Percentiles rank a stretch among this genome's conserved stretches.
These are phyloP conservation scores for Russula vinacea DNA, from an alignment of 768 basidiomycete genomes.

Conservation along the genomic window DNA sequence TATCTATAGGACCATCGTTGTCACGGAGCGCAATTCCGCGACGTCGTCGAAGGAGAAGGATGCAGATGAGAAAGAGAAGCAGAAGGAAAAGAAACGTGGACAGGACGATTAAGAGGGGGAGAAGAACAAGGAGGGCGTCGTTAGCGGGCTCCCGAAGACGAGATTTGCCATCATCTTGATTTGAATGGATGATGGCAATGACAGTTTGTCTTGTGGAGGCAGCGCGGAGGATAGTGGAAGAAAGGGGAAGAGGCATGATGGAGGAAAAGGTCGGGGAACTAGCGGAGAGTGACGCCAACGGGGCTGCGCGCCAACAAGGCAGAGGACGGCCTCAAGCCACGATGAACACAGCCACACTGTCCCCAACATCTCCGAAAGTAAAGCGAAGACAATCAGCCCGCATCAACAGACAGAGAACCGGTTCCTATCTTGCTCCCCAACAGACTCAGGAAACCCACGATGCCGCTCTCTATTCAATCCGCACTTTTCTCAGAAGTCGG, in stretches of 20 bases:
- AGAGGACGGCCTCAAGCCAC: neutral
- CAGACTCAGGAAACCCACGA: constrained; percentile 63
- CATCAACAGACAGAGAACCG: constrained; percentile 48
- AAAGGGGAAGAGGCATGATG: constrained; percentile 5
- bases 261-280: neutral
- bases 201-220: neutral
- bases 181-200: constrained; percentile 11
- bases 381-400: constrained; percentile 56
- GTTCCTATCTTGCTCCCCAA: constrained; percentile 54
- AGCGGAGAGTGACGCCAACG: neutral
- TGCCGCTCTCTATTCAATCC: constrained; percentile 63
- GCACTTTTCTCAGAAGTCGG: constrained; percentile 77
- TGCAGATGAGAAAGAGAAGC: constrained; percentile 84
- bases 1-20: constrained; percentile 88
- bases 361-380: constrained; percentile 52
- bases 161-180: constrained; percentile 16
- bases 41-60: constrained; percentile 76
- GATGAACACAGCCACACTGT: constrained; percentile 48
- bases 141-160: constrained; percentile 35
- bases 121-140: constrained; percentile 79
- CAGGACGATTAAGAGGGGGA: constrained; percentile 91
- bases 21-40: constrained; percentile 79
- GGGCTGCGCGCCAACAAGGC: neutral
- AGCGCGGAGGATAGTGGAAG: neutral
- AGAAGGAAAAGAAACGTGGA: constrained; percentile 91